Conservation (phyloP, 192 early-diverging fungal species). For the Mortierella hygrophila region DNA sequence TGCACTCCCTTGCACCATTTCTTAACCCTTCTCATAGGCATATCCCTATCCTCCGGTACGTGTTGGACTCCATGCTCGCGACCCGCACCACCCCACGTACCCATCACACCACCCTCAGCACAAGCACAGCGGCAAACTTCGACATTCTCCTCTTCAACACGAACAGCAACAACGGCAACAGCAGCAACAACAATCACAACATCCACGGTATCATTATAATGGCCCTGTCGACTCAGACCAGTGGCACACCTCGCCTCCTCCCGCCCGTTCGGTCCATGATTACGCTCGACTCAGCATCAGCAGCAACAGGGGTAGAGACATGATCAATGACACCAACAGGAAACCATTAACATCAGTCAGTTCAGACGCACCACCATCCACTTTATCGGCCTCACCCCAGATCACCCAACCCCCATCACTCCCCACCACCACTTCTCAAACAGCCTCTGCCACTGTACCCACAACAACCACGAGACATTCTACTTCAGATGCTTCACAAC, state of each 20-base stretch:
- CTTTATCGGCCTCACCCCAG: not conserved
- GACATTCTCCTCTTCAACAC: not conserved
- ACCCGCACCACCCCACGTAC: not conserved
- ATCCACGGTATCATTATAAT: not conserved
- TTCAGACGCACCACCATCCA: not conserved
- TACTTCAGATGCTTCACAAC: not conserved
- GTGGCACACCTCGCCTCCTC: not conserved
- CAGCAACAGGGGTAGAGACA: not conserved
- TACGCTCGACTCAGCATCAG: not conserved
- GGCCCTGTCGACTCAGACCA: not conserved
- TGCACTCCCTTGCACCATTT: not conserved
- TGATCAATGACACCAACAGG: not conserved
- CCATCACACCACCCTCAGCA: conserved; percentile 2
- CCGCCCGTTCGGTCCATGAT: not conserved
- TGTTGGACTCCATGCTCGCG: not conserved
- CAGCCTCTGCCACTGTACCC: not conserved
- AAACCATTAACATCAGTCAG: not conserved
- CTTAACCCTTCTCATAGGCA: not conserved
- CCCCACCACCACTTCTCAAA: not conserved
- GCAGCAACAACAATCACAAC: not conserved
- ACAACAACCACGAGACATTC: not conserved
- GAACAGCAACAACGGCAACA: conserved; percentile 1
- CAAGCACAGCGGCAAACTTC: not conserved
- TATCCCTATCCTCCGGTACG: conserved; percentile 2
- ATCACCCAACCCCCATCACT: not conserved